Evolutionary conservation across 306 rosid species (phyloP).

Genomic region (Acacia confusa): DNA sequence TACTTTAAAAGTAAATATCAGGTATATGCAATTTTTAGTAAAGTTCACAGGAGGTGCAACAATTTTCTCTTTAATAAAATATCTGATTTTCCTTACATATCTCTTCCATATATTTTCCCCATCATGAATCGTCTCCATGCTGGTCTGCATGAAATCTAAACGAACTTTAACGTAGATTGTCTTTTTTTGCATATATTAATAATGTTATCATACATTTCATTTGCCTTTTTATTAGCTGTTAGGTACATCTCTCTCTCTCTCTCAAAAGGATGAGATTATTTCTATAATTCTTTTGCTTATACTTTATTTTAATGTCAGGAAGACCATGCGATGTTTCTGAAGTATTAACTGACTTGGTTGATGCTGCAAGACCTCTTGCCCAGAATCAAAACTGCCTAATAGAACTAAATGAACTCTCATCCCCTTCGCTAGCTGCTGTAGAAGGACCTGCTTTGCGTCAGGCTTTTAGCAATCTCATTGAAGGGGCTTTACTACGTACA

Average conservation of each 20-base stretch:
- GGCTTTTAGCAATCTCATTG: slow-evolving; percentile 90
- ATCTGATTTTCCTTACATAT: neutral
- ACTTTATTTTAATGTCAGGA: slow-evolving; percentile 73
- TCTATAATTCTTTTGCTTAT: slow-evolving; percentile 43
- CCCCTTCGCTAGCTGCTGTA: slow-evolving; percentile 67
- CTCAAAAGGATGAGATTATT: neutral
- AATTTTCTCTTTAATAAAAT: neutral
- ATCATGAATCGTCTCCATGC: neutral
- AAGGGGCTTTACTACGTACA: slow-evolving; percentile 86
- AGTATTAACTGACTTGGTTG: slow-evolving; percentile 75
- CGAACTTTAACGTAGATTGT: slow-evolving; percentile 2
- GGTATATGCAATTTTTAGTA: neutral
- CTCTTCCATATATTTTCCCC: neutral
- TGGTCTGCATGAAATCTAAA: neutral
- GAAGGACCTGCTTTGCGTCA: slow-evolving; percentile 95
- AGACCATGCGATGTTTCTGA: slow-evolving; percentile 93
- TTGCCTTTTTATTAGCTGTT: slow-evolving; percentile 1
- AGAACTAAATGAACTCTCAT: slow-evolving; percentile 58
- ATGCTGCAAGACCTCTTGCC: slow-evolving; percentile 82
- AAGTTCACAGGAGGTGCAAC: neutral
- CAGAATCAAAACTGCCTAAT: slow-evolving; percentile 60
- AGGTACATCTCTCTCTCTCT: slow-evolving; percentile 14
- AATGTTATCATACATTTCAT: neutral
- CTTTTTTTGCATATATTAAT: slow-evolving; percentile 15
- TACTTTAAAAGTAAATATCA: neutral